A percentile compares a stretch with the other conserved stretches of the same genome.
Evolutionary conservation across 208 protist genomes (phyloP).

Genomic region (Acanthamoeba lugdunensis): DNA sequence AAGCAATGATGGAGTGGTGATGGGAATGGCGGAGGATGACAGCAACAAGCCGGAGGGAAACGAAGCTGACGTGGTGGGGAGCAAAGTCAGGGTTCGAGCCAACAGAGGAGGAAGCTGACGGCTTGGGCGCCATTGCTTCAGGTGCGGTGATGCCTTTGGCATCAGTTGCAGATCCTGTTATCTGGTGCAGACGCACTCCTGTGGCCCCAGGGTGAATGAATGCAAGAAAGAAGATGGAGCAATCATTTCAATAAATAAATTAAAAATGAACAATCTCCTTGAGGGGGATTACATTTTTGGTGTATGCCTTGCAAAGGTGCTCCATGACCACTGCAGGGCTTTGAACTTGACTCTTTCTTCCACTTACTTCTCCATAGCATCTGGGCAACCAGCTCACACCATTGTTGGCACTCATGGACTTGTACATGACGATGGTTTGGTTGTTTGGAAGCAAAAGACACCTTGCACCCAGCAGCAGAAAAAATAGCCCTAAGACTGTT

Average conservation of each 20-base stretch:
- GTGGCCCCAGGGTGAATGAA: not conserved
- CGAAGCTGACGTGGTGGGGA: not conserved
- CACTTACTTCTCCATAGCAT: not conserved
- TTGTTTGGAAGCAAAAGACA: too few relatives aligned
- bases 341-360: not conserved
- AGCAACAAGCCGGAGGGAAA: not conserved
- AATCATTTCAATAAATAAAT: not conserved
- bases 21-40: not conserved
- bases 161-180: not conserved
- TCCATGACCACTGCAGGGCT: not conserved
- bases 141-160: not conserved
- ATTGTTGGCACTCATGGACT: too few relatives aligned
- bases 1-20: not conserved
- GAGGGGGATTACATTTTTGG: not conserved
- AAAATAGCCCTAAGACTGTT: too few relatives aligned
- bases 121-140: not conserved
- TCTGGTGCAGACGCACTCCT: constrained; percentile 21
- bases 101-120: not conserved
- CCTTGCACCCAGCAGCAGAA: too few relatives aligned
- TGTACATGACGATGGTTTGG: too few relatives aligned
- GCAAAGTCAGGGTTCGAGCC: not conserved
- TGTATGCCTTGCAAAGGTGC: not conserved
- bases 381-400: too few relatives aligned
- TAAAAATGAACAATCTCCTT: not conserved
- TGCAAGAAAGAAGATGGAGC: not conserved